Evolutionary conservation across 2,329 filamentous ascomycete genomes (phyloP), one percentile per base, ranked within the genome.

Genomic region (Phialocephala subalpina): DNA sequence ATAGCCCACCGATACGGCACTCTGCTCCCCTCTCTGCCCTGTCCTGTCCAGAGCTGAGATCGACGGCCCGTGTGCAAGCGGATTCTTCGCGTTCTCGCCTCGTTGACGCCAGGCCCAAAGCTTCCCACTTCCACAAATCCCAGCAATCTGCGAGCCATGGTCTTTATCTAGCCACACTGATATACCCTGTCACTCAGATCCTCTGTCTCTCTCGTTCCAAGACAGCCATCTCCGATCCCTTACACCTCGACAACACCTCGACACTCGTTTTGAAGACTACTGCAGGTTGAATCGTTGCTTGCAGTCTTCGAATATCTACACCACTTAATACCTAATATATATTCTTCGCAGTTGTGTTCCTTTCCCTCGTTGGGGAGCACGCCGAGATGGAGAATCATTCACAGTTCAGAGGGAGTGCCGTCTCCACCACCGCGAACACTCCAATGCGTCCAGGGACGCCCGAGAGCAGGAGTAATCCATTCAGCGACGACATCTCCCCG

Each of bases 401-500:
- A 25, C 63, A 69, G 20, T 69, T 69, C 64, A 68, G 71, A 70
- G 68, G 68, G n/a, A 64, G 52, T 63, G 62, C 69, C 42, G 66
- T 63, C 40, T 67, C 67, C 11, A 76, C 74, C 20, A 75, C 75
- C 56, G 74, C 74, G 56, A 75, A 75, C 56, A 79, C 78, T 25
- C 77, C 77, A 63, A 71, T 75, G 60, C 73, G 77, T 52, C 73
- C 78, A 49, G 75, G 76, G 40, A 80, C 78, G n/a, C 79, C 79
- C 59, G 77, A 79, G 58, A 76, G 69, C 69, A 73, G 69, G 58
- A 69, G 53, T n/a, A 72, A 72, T 64, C 71, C 73, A 5, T 76
- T 73, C 40, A 59, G 60, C 49, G 74, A 76, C 11, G 72, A 74
- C n/a, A 75, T 74, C 36, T 68, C 71, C 11, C 71, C 71, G 27